Percentiles rank a stretch among this genome's conserved stretches.
Conservation (phyloP, 495 filamentous ascomycete species). For the Daldinia decipiens region DNA sequence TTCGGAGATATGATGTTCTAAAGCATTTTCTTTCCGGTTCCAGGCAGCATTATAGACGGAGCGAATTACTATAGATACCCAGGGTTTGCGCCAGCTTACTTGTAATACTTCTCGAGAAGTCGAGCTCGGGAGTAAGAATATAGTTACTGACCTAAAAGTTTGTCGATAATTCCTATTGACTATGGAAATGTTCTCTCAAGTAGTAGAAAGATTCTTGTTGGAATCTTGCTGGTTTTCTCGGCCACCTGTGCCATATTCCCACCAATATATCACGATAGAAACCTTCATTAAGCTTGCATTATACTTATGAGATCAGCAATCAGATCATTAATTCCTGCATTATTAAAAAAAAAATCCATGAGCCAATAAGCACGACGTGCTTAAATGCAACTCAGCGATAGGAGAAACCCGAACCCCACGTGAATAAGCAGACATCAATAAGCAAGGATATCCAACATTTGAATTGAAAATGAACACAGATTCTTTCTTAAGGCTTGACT, state of each 20-base stretch:
- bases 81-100: not conserved
- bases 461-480: not conserved
- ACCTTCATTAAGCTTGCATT: no score
- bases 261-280: no score
- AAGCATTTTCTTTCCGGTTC: not conserved
- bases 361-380: not conserved
- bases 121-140: not conserved
- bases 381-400: not conserved
- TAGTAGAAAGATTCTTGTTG: constrained; percentile 19
- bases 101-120: not conserved
- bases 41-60: constrained; percentile 2
- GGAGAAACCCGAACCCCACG: not conserved
- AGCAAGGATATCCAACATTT: not conserved
- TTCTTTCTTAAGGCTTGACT: not conserved
- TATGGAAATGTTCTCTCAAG: not conserved
- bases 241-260: not conserved
- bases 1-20: constrained; percentile 35
- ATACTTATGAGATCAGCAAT: not conserved
- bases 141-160: not conserved
- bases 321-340: not conserved
- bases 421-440: not conserved
- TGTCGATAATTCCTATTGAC: not conserved
- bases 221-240: not conserved
- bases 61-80: constrained; percentile 12
- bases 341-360: not conserved